Evolutionary conservation across 345 rosid genomes (phyloP), one percentile per base, ranked within the genome.

Genomic region (Aurinia saxatilis): DNA sequence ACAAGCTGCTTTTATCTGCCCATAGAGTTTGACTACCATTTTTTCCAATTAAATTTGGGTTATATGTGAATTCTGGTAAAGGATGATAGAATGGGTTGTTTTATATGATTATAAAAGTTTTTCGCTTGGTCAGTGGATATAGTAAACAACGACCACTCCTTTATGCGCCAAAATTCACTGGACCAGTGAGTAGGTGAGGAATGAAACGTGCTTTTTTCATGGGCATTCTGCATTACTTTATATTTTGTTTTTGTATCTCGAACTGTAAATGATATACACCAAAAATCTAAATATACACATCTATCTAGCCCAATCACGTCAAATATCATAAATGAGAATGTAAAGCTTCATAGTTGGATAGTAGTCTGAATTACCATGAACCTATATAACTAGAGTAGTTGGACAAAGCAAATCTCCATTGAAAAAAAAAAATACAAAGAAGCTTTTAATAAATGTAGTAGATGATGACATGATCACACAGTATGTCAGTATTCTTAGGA

Each of bases 11-110:
- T 50, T 57, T 1, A 63, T 62, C 0, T 84, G 69, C 18, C 96
- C 98, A 50, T 77, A 79, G 19, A 88, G 86, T 73, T 84, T 87
- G 1, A 88, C 90, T 9, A 65, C 96, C 98, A 91, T 88, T 27
- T 60, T 61, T 10, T n/a, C n/a, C n/a, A 9, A 29, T 16, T 16
- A 10, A 7, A 6, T 12, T 23, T n/a, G 0, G 31, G 10, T 7
- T 27, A 4, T 10, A 29, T 41, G 50, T 57, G 46, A 14, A n/a
- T 8, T 34, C 7, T 34, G 11, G 11, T 8, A 6, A 3, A 34
- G 37, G 37, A 34, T 34, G 12, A 34, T 8, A n/a, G n/a, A n/a
- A n/a, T n/a, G n/a, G n/a, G n/a, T n/a, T n/a, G n/a, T n/a, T n/a
- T n/a, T n/a, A n/a, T n/a, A n/a, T n/a, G n/a, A n/a, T n/a, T n/a